phyloP scores from a whole-genome alignment of 768 basidiomycete species.

The Asterophora parasitica region DNA sequence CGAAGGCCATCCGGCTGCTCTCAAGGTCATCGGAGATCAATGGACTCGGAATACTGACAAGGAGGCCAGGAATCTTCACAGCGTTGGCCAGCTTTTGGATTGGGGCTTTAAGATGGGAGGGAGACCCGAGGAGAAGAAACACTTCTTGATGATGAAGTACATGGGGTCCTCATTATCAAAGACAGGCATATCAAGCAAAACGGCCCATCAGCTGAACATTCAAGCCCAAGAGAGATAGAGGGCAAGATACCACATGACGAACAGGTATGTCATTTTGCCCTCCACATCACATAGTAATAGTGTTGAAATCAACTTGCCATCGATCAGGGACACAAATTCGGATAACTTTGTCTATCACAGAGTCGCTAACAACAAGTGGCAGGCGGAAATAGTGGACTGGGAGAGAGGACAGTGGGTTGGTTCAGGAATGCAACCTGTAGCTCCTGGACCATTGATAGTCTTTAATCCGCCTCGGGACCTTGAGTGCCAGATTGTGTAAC shows the following conservation, averaged over 20 bases:
- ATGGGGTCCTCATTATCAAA: slow-evolving; percentile 2
- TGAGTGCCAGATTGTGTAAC: too few relatives aligned
- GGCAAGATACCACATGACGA: slow-evolving; percentile 1
- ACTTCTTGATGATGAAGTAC: slow-evolving; percentile 5
- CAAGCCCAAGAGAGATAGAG: neutral
- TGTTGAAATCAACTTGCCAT: too few relatives aligned
- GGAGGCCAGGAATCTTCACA: neutral
- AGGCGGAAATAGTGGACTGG: slow-evolving; percentile 9
- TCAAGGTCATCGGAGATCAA: neutral
- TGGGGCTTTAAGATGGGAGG: slow-evolving; percentile 7
- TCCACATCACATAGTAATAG: too few relatives aligned
- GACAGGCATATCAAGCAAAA: neutral
- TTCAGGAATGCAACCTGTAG: slow-evolving; percentile 1
- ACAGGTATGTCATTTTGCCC: neutral
- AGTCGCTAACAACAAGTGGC: slow-evolving; percentile 2
- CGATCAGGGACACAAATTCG: neutral
- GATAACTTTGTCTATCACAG: slow-evolving; percentile 3
- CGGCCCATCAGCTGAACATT: neutral
- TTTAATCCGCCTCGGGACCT: too few relatives aligned
- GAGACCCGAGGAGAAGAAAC: neutral
- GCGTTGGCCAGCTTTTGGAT: slow-evolving; percentile 1
- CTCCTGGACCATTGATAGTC: neutral
- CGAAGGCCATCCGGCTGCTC: neutral
- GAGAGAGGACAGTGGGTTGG: neutral
- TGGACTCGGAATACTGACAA: neutral